Evolutionary conservation across 495 filamentous ascomycete genomes (phyloP), one percentile per base, ranked within the genome.

Genomic region (Melanomma pulvis-pyrius): DNA sequence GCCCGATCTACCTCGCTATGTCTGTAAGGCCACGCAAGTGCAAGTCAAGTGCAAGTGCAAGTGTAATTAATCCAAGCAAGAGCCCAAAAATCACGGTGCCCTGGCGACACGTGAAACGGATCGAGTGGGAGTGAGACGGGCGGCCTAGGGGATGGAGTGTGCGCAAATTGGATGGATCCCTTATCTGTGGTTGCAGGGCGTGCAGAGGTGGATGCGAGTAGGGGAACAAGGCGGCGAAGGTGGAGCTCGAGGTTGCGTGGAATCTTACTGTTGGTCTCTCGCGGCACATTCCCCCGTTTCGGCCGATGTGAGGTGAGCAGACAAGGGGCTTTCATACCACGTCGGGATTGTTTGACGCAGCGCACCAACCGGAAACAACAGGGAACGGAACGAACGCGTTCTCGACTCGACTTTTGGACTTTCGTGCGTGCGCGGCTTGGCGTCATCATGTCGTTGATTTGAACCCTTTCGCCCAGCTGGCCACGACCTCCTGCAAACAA

Each of bases 381-480:
- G n/a, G n/a, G n/a, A n/a, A n/a, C n/a, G n/a, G n/a, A n/a, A n/a
- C n/a, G n/a, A n/a, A n/a, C n/a, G 48, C 29, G 55, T 32, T 34
- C 55, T 58, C 32, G 36, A 51, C 30, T 44, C 9, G 2, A 28
- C 53, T 15, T 11, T 8, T 47, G 3, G 44, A 47, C 44, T 7
- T 17, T 47, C 6, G 44, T 17, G 44, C 44, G 44, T n/a, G 44
- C 25, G 3, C 9, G 46, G 12, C 60, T 55, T 63, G 50, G 60
- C 61, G 36, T 32, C 51, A 56, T 64, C 61, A 64, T 50, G 21
- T 26, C 39, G 17, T 3, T 44, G 5, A 17, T 44, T 44, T 44
- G 39, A 44, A 44, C 17, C 9, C 39, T 44, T 44, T n/a, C 13
- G 39, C 39, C 39, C 39, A 44, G 39, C 39, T 2, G 17, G 19